phyloP scores from a whole-genome alignment of 2,329 filamentous ascomycete species.

The Cladosporium halotolerans region DNA sequence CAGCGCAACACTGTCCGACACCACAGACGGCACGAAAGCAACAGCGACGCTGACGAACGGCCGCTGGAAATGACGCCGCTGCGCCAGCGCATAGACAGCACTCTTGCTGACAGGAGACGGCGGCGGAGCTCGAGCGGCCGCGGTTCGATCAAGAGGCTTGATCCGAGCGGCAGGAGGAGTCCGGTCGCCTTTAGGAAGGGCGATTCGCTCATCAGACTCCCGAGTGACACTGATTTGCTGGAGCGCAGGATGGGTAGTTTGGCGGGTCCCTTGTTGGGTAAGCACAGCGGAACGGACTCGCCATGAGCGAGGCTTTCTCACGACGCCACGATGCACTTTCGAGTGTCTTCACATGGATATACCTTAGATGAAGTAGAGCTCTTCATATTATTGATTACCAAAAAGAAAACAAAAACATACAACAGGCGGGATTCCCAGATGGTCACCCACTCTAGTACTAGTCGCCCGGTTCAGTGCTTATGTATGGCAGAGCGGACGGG shows the following conservation, averaged over 20 bases:
- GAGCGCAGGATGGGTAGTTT: constrained; percentile 44
- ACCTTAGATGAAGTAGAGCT: no score
- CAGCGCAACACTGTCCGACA: background rate
- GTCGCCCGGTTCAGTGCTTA: no score
- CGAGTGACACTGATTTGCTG: constrained; percentile 44
- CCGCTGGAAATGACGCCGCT: constrained; percentile 64
- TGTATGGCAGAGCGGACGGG: no score
- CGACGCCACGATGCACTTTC: no score
- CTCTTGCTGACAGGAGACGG: constrained; percentile 11
- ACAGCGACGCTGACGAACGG: constrained; percentile 64
- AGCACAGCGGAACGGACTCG: constrained; percentile 5
- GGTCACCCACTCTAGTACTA: no score
- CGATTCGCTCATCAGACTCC: constrained; percentile 36
- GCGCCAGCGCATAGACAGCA: constrained; percentile 2
- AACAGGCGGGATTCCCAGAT: no score
- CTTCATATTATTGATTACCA: no score
- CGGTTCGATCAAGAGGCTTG: constrained; percentile 23
- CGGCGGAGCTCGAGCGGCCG: constrained; percentile 18
- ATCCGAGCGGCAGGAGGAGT: constrained; percentile 21
- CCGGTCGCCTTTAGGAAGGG: constrained; percentile 29
- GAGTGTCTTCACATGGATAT: no score
- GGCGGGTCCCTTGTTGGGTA: constrained; percentile 35
- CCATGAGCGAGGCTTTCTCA: background rate
- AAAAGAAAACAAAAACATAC: no score
- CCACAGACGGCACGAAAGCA: constrained; percentile 48